These are phyloP conservation scores for Sclerospora graminicola DNA, from an alignment of 352 stramenopile species.

Conservation along the genomic window DNA sequence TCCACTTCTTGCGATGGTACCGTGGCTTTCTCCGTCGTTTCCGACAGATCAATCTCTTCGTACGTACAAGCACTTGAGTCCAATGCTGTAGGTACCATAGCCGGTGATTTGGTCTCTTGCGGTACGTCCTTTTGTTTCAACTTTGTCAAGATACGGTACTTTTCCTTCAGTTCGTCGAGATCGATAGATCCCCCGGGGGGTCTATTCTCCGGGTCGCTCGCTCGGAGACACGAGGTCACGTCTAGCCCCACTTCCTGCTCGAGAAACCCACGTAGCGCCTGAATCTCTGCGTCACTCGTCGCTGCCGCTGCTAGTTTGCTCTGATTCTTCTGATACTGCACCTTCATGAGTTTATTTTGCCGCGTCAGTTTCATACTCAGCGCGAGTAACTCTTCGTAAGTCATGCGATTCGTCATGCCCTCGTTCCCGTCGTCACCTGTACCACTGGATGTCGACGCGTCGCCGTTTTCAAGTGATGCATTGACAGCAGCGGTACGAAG, in stretches of 20 bases:
- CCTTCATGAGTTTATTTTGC: slow-evolving; percentile 84
- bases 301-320: slow-evolving; percentile 27
- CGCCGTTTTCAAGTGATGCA: slow-evolving; percentile 12
- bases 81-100: too few species aligned
- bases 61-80: too few species aligned
- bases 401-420: slow-evolving; percentile 22
- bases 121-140: slow-evolving; percentile 32
- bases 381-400: slow-evolving; percentile 73
- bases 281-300: slow-evolving; percentile 33
- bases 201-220: slow-evolving; percentile 1
- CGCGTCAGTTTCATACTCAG: slow-evolving; percentile 85
- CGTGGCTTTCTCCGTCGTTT: slow-evolving; percentile 22
- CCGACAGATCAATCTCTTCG: slow-evolving; percentile 11
- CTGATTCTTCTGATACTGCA: slow-evolving; percentile 74
- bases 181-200: slow-evolving; percentile 27
- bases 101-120: too few species aligned
- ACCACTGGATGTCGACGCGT: neutral
- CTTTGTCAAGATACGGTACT: slow-evolving; percentile 34
- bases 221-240: slow-evolving; percentile 34
- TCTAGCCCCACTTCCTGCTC: slow-evolving; percentile 61
- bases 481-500: slow-evolving; percentile 31
- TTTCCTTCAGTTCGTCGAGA: slow-evolving; percentile 28
- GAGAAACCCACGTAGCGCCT: slow-evolving; percentile 44
- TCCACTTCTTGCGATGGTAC: slow-evolving; percentile 36
- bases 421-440: neutral